Evolutionary conservation across 176 grass and related monocot species (phyloP).

Genomic region (Dendrocalamus sinicus): DNA sequence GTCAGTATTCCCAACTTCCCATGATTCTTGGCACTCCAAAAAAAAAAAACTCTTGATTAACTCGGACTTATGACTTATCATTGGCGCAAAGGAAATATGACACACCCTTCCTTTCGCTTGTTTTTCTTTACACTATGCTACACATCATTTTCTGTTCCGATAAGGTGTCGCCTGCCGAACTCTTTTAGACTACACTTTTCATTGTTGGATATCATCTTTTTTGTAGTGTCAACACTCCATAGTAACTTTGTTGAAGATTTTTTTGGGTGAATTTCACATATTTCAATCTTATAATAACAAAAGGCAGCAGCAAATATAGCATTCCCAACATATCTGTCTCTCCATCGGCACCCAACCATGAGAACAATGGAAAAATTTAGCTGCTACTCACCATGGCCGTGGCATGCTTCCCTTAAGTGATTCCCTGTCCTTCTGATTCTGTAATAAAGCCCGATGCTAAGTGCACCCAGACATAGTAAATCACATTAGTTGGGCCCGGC

Average conservation of each 20-base stretch:
- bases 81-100: neutral
- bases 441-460: neutral
- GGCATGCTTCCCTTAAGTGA: neutral
- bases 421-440: neutral
- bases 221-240: neutral
- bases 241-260: neutral
- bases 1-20: neutral
- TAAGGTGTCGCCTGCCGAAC: neutral
- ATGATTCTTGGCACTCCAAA: neutral
- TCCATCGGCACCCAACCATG: neutral
- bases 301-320: neutral
- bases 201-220: neutral
- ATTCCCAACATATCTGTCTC: neutral
- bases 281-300: neutral
- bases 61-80: neutral
- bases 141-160: neutral
- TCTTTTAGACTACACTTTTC: constrained; percentile 5
- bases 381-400: neutral
- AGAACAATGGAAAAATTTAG: neutral
- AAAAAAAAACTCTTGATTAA: neutral
- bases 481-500: neutral
- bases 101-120: neutral
- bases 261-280: neutral
- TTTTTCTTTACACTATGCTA: neutral
- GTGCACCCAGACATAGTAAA: neutral